These are phyloP conservation scores for Fusarium cyanostomum DNA, from an alignment of 2,329 filamentous ascomycete species.

Conservation along the genomic window DNA sequence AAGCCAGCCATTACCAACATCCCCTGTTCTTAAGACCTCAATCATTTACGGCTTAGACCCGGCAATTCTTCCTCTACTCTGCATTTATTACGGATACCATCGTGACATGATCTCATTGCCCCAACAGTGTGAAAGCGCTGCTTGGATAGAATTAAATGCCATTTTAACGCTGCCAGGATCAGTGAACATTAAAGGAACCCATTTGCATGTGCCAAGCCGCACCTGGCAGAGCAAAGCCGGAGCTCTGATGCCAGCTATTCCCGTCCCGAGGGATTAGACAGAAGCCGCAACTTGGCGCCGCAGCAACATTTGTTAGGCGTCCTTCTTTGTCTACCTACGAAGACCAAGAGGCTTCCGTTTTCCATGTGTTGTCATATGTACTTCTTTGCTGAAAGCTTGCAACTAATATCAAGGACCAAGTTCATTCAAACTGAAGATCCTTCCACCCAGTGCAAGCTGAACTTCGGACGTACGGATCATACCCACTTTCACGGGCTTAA, in stretches of 20 bases:
- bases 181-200: neutral
- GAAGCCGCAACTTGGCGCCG: neutral
- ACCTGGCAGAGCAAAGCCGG: constrained; percentile 3
- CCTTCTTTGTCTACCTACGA: neutral
- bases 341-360: too few species aligned
- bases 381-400: neutral
- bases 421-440: neutral
- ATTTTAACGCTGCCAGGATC: neutral
- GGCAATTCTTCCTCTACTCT: neutral
- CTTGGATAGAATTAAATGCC: neutral
- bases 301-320: constrained; percentile 20
- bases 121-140: constrained; percentile 4
- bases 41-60: neutral
- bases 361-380: neutral
- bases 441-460: neutral
- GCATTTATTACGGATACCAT: neutral
- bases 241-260: constrained; percentile 15
- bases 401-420: neutral
- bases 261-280: constrained; percentile 24
- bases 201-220: constrained; percentile 1
- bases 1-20: neutral
- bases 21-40: constrained; percentile 7
- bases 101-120: constrained; percentile 1
- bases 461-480: constrained; percentile 34
- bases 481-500: constrained; percentile 25